Percentiles rank a stretch among this genome's conserved stretches.
Evolutionary conservation across 441 rosid species (phyloP).

Genomic region (Bocquillonia castaneifolia): DNA sequence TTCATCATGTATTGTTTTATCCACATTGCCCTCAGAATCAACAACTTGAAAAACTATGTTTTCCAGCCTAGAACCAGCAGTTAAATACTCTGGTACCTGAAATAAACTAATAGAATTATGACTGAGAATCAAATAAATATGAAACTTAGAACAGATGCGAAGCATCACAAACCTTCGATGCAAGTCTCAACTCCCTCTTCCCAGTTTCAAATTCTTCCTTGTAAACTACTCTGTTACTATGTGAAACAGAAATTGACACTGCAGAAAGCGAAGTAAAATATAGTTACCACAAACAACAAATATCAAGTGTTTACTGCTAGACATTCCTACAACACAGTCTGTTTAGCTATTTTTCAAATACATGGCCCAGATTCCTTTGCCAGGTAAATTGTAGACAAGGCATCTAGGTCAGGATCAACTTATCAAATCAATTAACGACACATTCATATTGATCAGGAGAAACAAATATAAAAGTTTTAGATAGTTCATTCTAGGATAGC

Average conservation of each 20-base stretch:
- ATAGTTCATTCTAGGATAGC: not conserved
- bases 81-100: slow-evolving; percentile 42
- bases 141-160: slow-evolving; percentile 5
- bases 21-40: slow-evolving; percentile 40
- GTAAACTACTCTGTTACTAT: slow-evolving; percentile 32
- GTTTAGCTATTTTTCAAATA: not conserved
- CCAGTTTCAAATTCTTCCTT: slow-evolving; percentile 39
- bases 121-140: not conserved
- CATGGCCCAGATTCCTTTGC: not conserved
- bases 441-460: too few species aligned
- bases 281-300: slow-evolving; percentile 3
- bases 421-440: not conserved
- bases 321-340: not conserved
- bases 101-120: not conserved
- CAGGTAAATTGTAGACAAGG: not conserved
- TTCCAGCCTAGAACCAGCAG: slow-evolving; percentile 47
- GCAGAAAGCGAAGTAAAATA: slow-evolving; percentile 27
- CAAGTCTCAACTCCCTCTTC: slow-evolving; percentile 46
- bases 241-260: slow-evolving; percentile 48
- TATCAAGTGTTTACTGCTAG: not conserved
- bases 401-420: not conserved
- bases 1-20: slow-evolving; percentile 42
- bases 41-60: slow-evolving; percentile 43
- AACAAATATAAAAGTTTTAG: not conserved
- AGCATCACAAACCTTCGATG: slow-evolving; percentile 37